Evolutionary conservation across 495 filamentous ascomycete species (phyloP).

Genomic region (Acidomyces sp.): DNA sequence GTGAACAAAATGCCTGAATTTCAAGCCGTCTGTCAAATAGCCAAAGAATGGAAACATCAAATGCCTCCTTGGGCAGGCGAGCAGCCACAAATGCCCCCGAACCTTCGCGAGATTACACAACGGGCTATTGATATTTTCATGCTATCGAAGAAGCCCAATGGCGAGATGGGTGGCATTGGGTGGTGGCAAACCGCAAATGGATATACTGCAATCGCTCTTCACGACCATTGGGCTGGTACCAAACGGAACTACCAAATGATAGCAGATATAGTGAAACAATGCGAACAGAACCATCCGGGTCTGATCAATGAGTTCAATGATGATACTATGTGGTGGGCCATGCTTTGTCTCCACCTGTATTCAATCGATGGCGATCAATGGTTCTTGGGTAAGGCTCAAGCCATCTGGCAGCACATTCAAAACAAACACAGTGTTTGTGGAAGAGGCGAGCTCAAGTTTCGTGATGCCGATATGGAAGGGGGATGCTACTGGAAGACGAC

Average conservation of each 20-base stretch:
- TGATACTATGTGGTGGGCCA: conserved; percentile 16
- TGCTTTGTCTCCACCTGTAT: conserved; percentile 14
- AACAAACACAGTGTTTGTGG: conserved; percentile 5
- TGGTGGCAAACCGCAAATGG: conserved; percentile 18
- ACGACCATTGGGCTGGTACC: conserved; percentile 5
- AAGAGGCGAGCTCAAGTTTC: conserved; percentile 5
- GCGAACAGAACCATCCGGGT: conserved; percentile 5
- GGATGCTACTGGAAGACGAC: conserved; percentile 13
- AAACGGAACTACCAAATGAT: conserved; percentile 5
- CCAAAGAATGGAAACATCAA: conserved; percentile 3
- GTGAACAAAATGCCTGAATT: background rate
- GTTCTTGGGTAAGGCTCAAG: conserved; percentile 13
- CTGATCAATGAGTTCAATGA: conserved; percentile 20
- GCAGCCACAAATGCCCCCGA: background rate
- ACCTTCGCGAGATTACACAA: conserved; percentile 5
- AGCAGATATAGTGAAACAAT: conserved; percentile 1
- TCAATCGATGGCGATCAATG: conserved; percentile 5
- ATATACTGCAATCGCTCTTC: conserved; percentile 13
- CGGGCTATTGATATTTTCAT: conserved; percentile 10
- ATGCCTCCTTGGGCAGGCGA: conserved; percentile 5
- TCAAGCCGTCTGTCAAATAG: background rate
- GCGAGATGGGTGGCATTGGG: conserved; percentile 14
- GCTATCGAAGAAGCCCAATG: conserved; percentile 6
- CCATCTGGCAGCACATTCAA: conserved; percentile 9
- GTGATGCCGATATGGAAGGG: conserved; percentile 14